These are phyloP conservation scores for Dothideomycetidae sp. DNA, from an alignment of 2,329 filamentous ascomycete species.

Conservation along the genomic window DNA sequence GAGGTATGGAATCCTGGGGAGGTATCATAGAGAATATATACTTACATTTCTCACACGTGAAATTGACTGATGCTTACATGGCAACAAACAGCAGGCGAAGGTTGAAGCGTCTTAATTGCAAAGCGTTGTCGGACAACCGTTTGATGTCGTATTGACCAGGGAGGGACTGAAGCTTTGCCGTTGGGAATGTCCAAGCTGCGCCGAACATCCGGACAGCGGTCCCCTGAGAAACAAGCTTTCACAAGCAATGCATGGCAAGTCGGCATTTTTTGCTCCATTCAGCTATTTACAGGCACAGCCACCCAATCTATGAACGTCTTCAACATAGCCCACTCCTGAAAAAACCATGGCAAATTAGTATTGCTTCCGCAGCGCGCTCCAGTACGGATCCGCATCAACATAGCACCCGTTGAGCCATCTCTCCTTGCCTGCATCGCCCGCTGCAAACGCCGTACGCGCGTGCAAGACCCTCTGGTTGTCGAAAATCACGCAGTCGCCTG, in stretches of 20 bases:
- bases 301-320: not conserved
- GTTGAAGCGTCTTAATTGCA: not conserved
- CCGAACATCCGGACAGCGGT: too few relatives aligned
- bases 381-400: conserved; percentile 51
- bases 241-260: too few relatives aligned
- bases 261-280: conserved; percentile 1
- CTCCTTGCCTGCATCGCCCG: conserved; percentile 42
- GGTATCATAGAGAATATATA: conserved; percentile 7
- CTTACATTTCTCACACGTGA: too few relatives aligned
- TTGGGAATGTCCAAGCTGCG: too few relatives aligned
- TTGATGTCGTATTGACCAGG: too few relatives aligned
- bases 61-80: too few relatives aligned
- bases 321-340: not conserved
- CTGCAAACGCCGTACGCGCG: conserved; percentile 63
- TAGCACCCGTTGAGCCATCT: conserved; percentile 82
- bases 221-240: too few relatives aligned
- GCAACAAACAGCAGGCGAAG: not conserved
- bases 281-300: not conserved
- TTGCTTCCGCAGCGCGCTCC: conserved; percentile 20
- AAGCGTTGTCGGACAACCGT: not conserved
- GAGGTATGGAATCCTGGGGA: not conserved
- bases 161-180: too few relatives aligned
- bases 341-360: not conserved
- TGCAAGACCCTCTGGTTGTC: conserved; percentile 79
- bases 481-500: conserved; percentile 87